Evolutionary conservation across 2,329 filamentous ascomycete genomes (phyloP).

Genomic region (Coniochaeta pulveracea): DNA sequence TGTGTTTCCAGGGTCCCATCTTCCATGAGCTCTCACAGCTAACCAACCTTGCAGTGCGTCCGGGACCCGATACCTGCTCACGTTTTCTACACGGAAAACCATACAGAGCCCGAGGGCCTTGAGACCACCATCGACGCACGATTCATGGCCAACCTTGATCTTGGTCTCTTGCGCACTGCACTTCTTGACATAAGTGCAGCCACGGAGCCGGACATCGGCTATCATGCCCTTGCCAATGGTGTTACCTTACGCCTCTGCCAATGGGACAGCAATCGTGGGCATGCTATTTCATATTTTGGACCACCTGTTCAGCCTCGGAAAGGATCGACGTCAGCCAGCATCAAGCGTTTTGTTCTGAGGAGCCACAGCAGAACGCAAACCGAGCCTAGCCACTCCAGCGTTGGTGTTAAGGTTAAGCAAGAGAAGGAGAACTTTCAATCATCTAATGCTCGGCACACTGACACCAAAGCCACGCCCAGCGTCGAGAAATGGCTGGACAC

Average conservation of each 20-base stretch:
- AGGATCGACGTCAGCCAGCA: background rate
- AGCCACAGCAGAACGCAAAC: too few species aligned
- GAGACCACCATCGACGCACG: conserved; percentile 1
- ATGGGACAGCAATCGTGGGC: background rate
- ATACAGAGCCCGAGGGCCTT: background rate
- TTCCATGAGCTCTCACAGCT: background rate
- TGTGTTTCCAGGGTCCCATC: background rate
- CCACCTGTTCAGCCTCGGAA: background rate
- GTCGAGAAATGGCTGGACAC: background rate
- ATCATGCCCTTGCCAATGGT: background rate
- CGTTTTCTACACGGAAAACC: background rate
- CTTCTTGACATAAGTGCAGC: background rate
- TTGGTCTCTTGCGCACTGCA: background rate
- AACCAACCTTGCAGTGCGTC: background rate
- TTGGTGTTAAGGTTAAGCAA: background rate
- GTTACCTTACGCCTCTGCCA: conserved; percentile 1
- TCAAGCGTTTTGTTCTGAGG: too few species aligned
- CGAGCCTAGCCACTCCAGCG: background rate
- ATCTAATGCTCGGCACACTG: too few species aligned
- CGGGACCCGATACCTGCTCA: background rate
- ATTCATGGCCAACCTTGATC: background rate
- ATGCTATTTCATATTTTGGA: background rate
- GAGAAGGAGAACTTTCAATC: background rate
- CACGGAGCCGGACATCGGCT: background rate
- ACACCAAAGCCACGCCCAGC: too few species aligned